These are phyloP conservation scores for Sphagnum contortum DNA, from an alignment of 225 moss, liverwort and hornwort genomes.

Conservation along the genomic window DNA sequence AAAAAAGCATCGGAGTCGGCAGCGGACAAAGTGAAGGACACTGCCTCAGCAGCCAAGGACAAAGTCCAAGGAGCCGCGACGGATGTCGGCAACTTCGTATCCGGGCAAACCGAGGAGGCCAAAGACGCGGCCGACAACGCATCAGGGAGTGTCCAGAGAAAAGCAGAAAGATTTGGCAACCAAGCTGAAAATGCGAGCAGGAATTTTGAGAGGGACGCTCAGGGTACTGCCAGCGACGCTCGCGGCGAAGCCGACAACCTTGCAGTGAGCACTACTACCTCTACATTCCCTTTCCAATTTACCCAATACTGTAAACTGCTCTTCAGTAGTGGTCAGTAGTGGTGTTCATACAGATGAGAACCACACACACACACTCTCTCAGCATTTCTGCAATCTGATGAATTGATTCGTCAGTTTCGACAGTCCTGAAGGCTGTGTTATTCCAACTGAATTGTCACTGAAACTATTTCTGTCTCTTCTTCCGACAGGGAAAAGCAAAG, in stretches of 20 bases:
- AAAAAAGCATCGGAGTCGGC: constrained; percentile 17
- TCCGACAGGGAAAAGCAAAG: constrained; percentile 1
- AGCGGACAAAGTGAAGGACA: constrained; percentile 28
- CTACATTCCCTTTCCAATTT: background rate
- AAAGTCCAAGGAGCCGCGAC: constrained; percentile 16
- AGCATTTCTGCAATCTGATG: background rate
- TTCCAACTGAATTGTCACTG: too few relatives aligned
- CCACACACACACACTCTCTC: too few relatives aligned
- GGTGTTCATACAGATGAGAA: too few relatives aligned
- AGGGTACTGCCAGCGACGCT: constrained; percentile 10
- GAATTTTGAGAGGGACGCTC: constrained; percentile 13
- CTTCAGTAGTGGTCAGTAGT: too few relatives aligned
- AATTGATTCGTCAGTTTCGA: background rate
- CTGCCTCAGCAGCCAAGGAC: constrained; percentile 9
- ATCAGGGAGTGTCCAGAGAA: constrained; percentile 1
- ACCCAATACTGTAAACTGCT: background rate
- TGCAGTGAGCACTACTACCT: constrained; percentile 7
- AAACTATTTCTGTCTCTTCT: background rate
- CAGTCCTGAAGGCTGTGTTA: background rate
- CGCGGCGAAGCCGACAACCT: constrained; percentile 13
- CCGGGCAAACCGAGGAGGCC: constrained; percentile 15
- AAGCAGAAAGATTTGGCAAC: constrained; percentile 11
- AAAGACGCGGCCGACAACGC: constrained; percentile 10
- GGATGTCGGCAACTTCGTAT: constrained; percentile 4
- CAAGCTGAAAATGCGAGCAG: constrained; percentile 4